Conservation (phyloP, 2,329 filamentous ascomycete species). For the Botrytis fragariae region DNA sequence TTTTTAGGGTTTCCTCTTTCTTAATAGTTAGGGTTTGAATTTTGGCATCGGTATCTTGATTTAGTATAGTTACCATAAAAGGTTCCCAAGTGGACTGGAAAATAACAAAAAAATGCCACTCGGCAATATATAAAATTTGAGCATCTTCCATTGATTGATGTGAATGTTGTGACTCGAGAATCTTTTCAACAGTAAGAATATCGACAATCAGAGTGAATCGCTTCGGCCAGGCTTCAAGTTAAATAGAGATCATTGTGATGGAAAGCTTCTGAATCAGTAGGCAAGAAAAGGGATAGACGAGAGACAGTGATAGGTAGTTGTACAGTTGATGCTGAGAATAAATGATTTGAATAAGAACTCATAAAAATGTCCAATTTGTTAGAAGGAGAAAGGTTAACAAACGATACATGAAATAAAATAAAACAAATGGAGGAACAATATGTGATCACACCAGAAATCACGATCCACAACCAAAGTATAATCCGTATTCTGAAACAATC, state of each 20-base stretch:
- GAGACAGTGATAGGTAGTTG: background rate
- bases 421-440: background rate
- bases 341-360: background rate
- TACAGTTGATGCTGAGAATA: background rate
- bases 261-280: background rate
- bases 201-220: background rate
- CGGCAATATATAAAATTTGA: slow-evolving; percentile 15
- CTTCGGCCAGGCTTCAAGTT: background rate
- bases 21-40: slow-evolving; percentile 11
- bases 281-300: background rate
- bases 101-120: slow-evolving; percentile 32
- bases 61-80: slow-evolving; percentile 23
- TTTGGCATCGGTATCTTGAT: slow-evolving; percentile 20
- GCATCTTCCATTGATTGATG: background rate
- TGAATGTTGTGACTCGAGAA: background rate
- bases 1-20: background rate
- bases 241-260: background rate
- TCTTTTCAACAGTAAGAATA: background rate
- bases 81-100: slow-evolving; percentile 15
- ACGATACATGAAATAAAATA: too few relatives aligned
- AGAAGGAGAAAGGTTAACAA: background rate
- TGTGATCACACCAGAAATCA: background rate
- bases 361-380: too few relatives aligned
- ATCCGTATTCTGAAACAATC: background rate
- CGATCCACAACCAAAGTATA: background rate